Base-by-base conservation (phyloP, 2,329 filamentous ascomycete species). In the Cladophialophora immunda region DNA sequence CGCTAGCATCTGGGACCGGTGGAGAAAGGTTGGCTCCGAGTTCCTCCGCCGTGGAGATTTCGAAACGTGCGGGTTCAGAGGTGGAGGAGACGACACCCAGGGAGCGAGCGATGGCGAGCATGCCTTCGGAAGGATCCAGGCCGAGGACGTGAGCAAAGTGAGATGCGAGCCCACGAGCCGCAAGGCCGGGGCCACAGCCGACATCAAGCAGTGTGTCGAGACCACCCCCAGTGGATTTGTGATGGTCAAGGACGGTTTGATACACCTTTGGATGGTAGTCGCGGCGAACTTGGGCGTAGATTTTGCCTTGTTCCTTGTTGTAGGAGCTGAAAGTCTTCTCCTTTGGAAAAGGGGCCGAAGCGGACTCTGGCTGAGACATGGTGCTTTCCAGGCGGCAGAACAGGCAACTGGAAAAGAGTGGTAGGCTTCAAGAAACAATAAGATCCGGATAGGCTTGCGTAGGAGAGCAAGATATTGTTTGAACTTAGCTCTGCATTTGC, bases 121-220 rank as follows among this genome's bases (percentile, higher is more conserved):
- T 89, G 38, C 81, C 82, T 15, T 77, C 76, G 2, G 82, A 81
- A 0, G 85, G 79, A 67, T 89, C 86, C 17, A 85, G 70, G 8
- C 85, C 87, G 19, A 83, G 74, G 5, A 77, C 82, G 25, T 78
- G 73, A 0, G 71, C 62, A 71, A 88, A 88, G 36, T 77, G 77
- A 0, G 75, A 73, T 0, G 82, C 81, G 1, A 88, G 78, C 7
- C 76, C 77, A 2, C 81, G 79, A 0, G 79, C 79, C 0, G 82
- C 84, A n/a, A 75, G 81, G 3, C 86, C 87, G 0, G 86, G 85
- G 0, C 87, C 86, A 71, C 85, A 87, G 47, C 87, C 86, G 7
- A 88, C 75, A 66, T 89, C 86, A 11, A 87, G 73, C 0, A 87
- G 64, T 1, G 75, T 78, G 30, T 76, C 73, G 15, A 83, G 71